Percentiles rank a stretch among this genome's conserved stretches.
phyloP scores from a whole-genome alignment of 2,329 filamentous ascomycete species.

The Thielaviopsis ethacetica region DNA sequence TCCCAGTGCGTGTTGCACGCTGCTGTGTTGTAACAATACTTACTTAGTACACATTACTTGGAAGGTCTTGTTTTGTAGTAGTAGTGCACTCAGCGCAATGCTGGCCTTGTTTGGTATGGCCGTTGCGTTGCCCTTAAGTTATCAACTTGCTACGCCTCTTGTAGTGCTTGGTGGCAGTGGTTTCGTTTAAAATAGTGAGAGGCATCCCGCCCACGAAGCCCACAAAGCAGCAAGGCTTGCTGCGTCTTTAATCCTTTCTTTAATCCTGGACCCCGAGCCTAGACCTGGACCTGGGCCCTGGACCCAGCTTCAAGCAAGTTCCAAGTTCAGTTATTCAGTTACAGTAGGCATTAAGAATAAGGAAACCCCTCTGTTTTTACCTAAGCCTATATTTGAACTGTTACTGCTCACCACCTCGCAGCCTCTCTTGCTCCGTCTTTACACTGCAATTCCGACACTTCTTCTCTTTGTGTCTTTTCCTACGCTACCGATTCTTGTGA shows the following conservation, averaged over 20 bases:
- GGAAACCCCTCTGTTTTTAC: too few species aligned
- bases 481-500: too few species aligned
- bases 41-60: background rate
- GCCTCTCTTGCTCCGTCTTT: too few species aligned
- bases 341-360: too few species aligned
- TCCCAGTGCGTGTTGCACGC: background rate
- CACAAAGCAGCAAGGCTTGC: background rate
- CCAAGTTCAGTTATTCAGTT: too few species aligned
- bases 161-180: background rate
- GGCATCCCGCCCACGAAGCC: constrained; percentile 5
- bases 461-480: too few species aligned
- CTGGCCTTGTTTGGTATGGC: background rate
- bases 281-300: background rate
- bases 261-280: background rate
- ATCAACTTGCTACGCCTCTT: too few species aligned
- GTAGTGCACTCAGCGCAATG: too few species aligned
- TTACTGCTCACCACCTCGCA: too few species aligned
- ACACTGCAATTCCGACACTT: too few species aligned
- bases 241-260: constrained; percentile 1
- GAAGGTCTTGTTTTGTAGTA: background rate
- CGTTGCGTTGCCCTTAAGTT: too few species aligned
- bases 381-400: too few species aligned
- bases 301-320: background rate
- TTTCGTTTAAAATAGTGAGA: constrained; percentile 7
- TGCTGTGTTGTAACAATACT: background rate